Evolutionary conservation across 805 yeast species (phyloP), one percentile per base, ranked within the genome.

Genomic region (Ogataea paraovalis): DNA sequence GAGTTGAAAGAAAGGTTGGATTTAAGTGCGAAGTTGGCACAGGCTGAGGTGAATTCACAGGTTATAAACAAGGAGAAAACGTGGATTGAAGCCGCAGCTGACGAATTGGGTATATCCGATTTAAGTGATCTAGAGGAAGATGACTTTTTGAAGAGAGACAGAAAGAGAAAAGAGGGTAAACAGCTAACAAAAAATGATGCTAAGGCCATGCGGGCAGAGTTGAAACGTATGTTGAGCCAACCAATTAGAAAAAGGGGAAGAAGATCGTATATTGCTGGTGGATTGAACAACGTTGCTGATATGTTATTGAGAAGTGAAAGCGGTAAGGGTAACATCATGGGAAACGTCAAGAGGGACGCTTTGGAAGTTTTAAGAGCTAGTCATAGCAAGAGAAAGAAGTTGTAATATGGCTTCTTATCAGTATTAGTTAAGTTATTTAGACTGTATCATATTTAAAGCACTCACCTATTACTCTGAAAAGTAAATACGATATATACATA

Each of bases 71-170:
- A 84, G 57, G 94, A 89, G 54, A 82, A 81, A 47, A 72, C 79
- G 21, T 90, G 98, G 97, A 72, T 90, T 50, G 77, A 80, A 49
- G 82, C 88, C 60, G 97, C 97, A 0, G 98, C 98, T 0, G 94
- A 86, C 45, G 99, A 94, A 43, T 73, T 94, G 47, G 99, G 96
- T 8, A 68, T 91, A 36, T 97, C 87, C 32, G 74, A 82, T 43
- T 66, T 81, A 45, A 71, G 78, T 40, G 91, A 84, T 47, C 68
- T 85, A 39, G 90, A 80, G 45, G 90, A 83, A 50, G 91, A 83
- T 54, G 88, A 82, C 52, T 73, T 78, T 39, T 66, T 86, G 44
- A 79, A 78, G 53, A 81, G 82, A 60, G 83, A 80, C 59, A 76
- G 87, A 56, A 74, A 74, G 47, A 76, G 78, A 56, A 78, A 74